Conservation (phyloP, 257 asterid species). For the Ocimum tenuiflorum region DNA sequence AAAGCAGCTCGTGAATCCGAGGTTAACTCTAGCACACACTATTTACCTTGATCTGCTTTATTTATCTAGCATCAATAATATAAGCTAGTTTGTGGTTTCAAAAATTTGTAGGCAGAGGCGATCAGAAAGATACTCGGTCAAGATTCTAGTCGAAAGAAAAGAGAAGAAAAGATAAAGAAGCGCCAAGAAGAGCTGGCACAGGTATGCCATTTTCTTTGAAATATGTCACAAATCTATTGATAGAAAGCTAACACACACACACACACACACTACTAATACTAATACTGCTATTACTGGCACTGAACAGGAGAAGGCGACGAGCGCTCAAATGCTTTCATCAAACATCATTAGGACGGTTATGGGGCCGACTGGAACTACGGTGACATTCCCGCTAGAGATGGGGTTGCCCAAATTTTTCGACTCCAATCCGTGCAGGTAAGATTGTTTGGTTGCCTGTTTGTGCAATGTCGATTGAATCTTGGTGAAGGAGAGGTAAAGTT, state of each 20-base stretch:
- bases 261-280: too few species aligned
- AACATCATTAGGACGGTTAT: slow-evolving; percentile 67
- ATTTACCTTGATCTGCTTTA: not conserved
- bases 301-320: slow-evolving; percentile 66
- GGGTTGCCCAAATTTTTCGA: slow-evolving; percentile 70
- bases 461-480: not conserved
- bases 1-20: slow-evolving; percentile 96
- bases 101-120: slow-evolving; percentile 60
- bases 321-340: slow-evolving; percentile 52
- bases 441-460: not conserved
- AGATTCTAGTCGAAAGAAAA: slow-evolving; percentile 93
- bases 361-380: slow-evolving; percentile 79
- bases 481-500: not conserved
- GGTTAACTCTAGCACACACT: slow-evolving; percentile 34
- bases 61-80: not conserved
- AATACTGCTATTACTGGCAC: not conserved
- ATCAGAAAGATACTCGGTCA: slow-evolving; percentile 91
- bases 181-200: slow-evolving; percentile 92
- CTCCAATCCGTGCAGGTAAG: slow-evolving; percentile 51
- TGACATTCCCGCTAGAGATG: slow-evolving; percentile 70
- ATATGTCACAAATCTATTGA: not conserved
- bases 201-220: slow-evolving; percentile 39
- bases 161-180: slow-evolving; percentile 82
- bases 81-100: not conserved
- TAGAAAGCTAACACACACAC: not conserved